Conservation (phyloP, 495 filamentous ascomycete genomes). For the Penicillium daleae region DNA sequence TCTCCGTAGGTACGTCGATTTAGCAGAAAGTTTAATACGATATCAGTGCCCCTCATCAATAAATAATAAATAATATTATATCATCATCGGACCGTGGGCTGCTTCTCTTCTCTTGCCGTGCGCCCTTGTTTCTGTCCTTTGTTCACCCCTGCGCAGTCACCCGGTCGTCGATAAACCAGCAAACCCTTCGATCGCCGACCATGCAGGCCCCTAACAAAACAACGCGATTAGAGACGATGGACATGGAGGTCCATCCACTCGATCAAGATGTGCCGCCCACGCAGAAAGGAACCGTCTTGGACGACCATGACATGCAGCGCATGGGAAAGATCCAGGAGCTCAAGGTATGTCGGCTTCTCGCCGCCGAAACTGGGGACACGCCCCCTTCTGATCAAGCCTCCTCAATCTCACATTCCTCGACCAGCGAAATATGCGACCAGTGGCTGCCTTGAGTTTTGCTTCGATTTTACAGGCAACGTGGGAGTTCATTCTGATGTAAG, state of each 20-base stretch:
- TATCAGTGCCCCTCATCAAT: background rate
- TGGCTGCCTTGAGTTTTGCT: slow-evolving; percentile 34
- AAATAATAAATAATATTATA: background rate
- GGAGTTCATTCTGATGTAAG: slow-evolving; percentile 34
- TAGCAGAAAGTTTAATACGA: background rate
- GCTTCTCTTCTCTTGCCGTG: background rate
- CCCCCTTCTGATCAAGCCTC: background rate
- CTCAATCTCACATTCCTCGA: slow-evolving; percentile 7
- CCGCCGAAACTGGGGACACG: background rate
- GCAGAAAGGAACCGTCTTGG: slow-evolving; percentile 6
- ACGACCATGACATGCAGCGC: slow-evolving; percentile 18
- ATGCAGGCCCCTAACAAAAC: slow-evolving; percentile 12
- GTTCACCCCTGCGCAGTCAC: background rate
- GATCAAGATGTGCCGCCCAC: background rate
- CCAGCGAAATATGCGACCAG: slow-evolving; percentile 30
- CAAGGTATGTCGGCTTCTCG: slow-evolving; percentile 10
- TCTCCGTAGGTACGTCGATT: slow-evolving; percentile 1
- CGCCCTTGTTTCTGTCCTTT: slow-evolving; percentile 6
- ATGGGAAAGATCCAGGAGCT: slow-evolving; percentile 22
- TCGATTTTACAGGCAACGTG: slow-evolving; percentile 34
- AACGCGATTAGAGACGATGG: slow-evolving; percentile 3
- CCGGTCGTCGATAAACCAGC: background rate
- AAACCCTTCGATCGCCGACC: background rate
- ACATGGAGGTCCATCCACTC: slow-evolving; percentile 4
- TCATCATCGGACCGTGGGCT: background rate